These are phyloP conservation scores for Chlamydomonas urium DNA, from an alignment of 139 green algal genomes.

Conservation along the genomic window DNA sequence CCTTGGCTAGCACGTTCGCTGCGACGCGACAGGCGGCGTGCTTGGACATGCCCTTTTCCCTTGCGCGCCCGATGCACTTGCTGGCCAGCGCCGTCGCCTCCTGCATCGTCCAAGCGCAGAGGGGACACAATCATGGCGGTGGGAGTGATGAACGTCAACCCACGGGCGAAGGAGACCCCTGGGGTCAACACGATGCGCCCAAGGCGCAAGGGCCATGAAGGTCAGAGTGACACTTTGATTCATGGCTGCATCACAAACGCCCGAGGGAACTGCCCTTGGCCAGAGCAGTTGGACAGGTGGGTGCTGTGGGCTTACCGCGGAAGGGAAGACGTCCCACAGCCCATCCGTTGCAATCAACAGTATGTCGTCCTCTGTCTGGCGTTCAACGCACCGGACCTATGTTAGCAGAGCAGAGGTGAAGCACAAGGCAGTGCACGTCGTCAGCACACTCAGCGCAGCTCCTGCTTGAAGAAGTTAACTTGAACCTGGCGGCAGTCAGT, in stretches of 20 bases:
- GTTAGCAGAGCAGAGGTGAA: too few relatives aligned
- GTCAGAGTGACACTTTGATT: too few relatives aligned
- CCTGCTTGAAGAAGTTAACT: too few relatives aligned
- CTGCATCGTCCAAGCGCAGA: conserved; percentile 9
- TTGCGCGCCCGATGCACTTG: conserved; percentile 32
- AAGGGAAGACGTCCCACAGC: conserved; percentile 40
- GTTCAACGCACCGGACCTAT: too few relatives aligned
- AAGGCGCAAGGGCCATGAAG: too few relatives aligned
- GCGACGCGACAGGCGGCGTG: conserved; percentile 36
- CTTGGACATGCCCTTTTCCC: conserved; percentile 33
- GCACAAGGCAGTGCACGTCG: too few relatives aligned
- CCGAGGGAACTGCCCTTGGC: too few relatives aligned
- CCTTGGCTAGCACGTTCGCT: conserved; percentile 67
- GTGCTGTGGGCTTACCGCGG: background rate
- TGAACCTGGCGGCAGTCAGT: too few relatives aligned
- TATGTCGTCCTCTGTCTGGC: conserved; percentile 66
- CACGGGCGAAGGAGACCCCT: background rate
- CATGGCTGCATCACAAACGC: too few relatives aligned
- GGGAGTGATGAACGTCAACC: background rate
- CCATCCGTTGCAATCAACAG: conserved; percentile 57
- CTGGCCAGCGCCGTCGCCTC: conserved; percentile 45
- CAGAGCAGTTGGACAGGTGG: too few relatives aligned
- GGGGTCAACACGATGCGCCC: background rate
- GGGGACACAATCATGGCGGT: background rate
- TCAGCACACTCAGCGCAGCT: too few relatives aligned